Base-by-base conservation (phyloP, 495 filamentous ascomycete species). In the Podospora australis region DNA sequence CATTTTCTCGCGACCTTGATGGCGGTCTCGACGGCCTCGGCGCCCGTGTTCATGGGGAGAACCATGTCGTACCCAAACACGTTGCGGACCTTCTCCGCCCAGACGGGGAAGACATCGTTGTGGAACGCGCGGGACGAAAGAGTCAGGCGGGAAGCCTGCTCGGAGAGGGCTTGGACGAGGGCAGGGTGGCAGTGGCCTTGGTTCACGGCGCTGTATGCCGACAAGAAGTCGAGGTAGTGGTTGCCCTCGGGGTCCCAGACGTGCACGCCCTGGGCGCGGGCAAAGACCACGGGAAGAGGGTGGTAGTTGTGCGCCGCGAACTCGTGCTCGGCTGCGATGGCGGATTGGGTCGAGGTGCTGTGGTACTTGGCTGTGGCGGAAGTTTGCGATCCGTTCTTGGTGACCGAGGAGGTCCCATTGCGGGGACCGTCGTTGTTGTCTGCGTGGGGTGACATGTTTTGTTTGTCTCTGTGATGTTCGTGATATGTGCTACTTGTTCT, bases 271-370 rank as follows among this genome's bases (percentile, higher is more conserved):
- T 82, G 75, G 20, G 87, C 90, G 28, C 80, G 81, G 20, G 90
- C 75, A 63, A 95, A 91, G 51, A 96, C 90, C 26, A 97, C 79
- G 11, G 94, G 94, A 7, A 99, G 82, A 16, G 94, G 92, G 70
- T 96, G 90, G 72, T 99, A 99, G 70, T 99, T 99, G 78, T 99
- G 92, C 35, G 92, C 92, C 34, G 92, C 92, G 68, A 80, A 91
- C 43, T 83, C 72, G 57, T 88, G 71, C 70, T 99, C 92, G 47
- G 81, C 76, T 22, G 79, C 66, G 60, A 96, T 89, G 48, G 92
- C 92, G 49, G 73, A 72, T 26, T 79, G 70, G n/a, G 88, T 88
- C 19, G 91, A 86, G 39, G 84, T 62, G 17, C 87, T 79, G 70
- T 97, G 94, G 71, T 88, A 90, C 7, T 6, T 8, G 38, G 72